These are phyloP conservation scores for Acacia melanoxylon DNA, from an alignment of 306 rosid species.

Conservation along the genomic window DNA sequence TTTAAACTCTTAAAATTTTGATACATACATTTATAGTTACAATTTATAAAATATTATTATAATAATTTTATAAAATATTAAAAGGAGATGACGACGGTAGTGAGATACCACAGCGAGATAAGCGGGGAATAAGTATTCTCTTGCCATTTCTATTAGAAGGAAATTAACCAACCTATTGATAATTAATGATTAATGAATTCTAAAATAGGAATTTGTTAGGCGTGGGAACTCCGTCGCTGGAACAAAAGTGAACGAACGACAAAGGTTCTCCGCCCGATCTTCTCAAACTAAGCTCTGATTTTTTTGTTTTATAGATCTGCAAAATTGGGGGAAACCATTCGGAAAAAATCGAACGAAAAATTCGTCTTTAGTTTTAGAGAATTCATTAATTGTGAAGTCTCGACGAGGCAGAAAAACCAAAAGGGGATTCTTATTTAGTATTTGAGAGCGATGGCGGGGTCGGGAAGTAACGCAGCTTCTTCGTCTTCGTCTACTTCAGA, in stretches of 20 bases:
- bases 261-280: constrained; percentile 30
- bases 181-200: background rate
- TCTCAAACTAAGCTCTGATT: constrained; percentile 33
- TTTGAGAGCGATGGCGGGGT: constrained; percentile 43
- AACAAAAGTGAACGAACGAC: constrained; percentile 5
- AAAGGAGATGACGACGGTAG: too few relatives aligned
- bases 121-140: too few relatives aligned
- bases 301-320: constrained; percentile 34
- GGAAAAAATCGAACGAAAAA: background rate
- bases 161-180: background rate
- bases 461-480: constrained; percentile 16
- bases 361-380: background rate
- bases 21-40: too few relatives aligned
- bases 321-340: background rate
- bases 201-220: background rate
- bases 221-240: background rate
- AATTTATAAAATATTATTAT: too few relatives aligned
- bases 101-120: too few relatives aligned
- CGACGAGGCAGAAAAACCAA: background rate
- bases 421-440: constrained; percentile 3
- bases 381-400: constrained; percentile 1
- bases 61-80: too few relatives aligned
- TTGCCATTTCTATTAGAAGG: background rate
- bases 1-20: too few relatives aligned
- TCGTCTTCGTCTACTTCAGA: constrained; percentile 40